phyloP scores from a whole-genome alignment of 192 early-diverging fungal genomes.

The Podila epigama region DNA sequence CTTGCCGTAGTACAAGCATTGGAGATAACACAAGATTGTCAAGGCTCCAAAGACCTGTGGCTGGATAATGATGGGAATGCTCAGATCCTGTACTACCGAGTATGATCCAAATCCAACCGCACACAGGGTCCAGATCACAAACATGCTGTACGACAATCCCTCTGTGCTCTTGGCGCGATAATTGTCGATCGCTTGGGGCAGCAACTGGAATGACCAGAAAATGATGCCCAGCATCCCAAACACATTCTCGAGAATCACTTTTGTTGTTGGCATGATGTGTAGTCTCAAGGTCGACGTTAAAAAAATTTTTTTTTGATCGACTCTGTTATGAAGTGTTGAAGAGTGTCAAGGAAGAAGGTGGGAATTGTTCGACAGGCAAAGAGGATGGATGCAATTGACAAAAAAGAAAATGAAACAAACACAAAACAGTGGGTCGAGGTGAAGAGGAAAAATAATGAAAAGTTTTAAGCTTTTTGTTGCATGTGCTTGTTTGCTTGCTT shows the following conservation, averaged over 20 bases:
- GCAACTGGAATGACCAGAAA: slow-evolving; percentile 60
- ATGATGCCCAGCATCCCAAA: slow-evolving; percentile 55
- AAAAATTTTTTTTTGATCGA: too few relatives aligned
- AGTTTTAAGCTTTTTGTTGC: too few relatives aligned
- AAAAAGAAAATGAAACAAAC: too few relatives aligned
- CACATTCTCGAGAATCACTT: slow-evolving; percentile 42
- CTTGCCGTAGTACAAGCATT: slow-evolving; percentile 47
- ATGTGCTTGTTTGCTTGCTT: too few relatives aligned
- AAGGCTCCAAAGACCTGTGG: slow-evolving; percentile 56
- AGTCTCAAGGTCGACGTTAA: too few relatives aligned
- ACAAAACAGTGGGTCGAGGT: too few relatives aligned
- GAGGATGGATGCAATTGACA: too few relatives aligned
- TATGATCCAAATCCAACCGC: slow-evolving; percentile 51
- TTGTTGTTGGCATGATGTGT: slow-evolving; percentile 21
- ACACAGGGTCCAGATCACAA: slow-evolving; percentile 51
- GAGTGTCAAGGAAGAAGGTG: too few relatives aligned
- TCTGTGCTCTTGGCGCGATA: slow-evolving; percentile 44
- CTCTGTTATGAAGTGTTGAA: too few relatives aligned
- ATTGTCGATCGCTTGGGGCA: slow-evolving; percentile 57
- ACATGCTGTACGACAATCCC: slow-evolving; percentile 50
- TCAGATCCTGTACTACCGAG: slow-evolving; percentile 47
- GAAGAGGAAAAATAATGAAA: too few relatives aligned
- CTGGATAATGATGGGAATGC: slow-evolving; percentile 55
- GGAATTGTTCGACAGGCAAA: too few relatives aligned
- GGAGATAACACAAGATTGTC: slow-evolving; percentile 39